Conservation (phyloP, 805 yeast species). For the Kluyveromyces wickerhamii region DNA sequence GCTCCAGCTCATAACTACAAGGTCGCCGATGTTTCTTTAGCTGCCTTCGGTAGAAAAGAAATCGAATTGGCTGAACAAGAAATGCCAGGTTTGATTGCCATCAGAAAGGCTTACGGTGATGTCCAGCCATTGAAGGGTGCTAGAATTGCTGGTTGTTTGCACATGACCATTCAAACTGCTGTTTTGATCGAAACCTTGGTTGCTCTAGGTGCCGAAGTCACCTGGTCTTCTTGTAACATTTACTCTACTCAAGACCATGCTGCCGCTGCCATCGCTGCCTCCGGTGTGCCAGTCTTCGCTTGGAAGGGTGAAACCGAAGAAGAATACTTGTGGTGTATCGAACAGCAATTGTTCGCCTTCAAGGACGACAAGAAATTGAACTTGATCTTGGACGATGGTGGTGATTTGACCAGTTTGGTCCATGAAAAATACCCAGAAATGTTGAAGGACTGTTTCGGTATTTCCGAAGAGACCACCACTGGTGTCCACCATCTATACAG, state of each 20-base stretch:
- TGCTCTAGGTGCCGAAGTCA: constrained; percentile 98
- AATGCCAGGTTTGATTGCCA: constrained; percentile 99
- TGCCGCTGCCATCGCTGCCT: constrained; percentile 98
- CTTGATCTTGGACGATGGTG: constrained; percentile 98
- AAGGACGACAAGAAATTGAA: constrained; percentile 91
- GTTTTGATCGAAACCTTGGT: constrained; percentile 95
- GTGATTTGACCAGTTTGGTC: constrained; percentile 93
- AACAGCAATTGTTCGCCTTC: constrained; percentile 97
- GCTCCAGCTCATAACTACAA: constrained; percentile 70
- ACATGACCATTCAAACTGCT: constrained; percentile 99
- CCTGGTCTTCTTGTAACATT: constrained; percentile 99
- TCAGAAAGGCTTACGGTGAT: constrained; percentile 84
- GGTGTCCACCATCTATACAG: constrained; percentile 99
- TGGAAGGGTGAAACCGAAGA: constrained; percentile 99
- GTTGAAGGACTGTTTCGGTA: constrained; percentile 90
- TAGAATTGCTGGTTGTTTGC: constrained; percentile 97
- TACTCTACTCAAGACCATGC: constrained; percentile 99
- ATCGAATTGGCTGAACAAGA: constrained; percentile 98
- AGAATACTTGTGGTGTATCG: constrained; percentile 98
- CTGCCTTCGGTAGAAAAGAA: constrained; percentile 99
- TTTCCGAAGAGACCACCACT: constrained; percentile 98
- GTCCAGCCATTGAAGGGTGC: constrained; percentile 97
- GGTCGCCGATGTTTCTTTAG: constrained; percentile 95
- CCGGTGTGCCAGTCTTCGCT: constrained; percentile 98
- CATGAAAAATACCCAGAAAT: constrained; percentile 98